Base-by-base conservation (phyloP, 306 rosid genomes). In the Pyrus communis region DNA sequence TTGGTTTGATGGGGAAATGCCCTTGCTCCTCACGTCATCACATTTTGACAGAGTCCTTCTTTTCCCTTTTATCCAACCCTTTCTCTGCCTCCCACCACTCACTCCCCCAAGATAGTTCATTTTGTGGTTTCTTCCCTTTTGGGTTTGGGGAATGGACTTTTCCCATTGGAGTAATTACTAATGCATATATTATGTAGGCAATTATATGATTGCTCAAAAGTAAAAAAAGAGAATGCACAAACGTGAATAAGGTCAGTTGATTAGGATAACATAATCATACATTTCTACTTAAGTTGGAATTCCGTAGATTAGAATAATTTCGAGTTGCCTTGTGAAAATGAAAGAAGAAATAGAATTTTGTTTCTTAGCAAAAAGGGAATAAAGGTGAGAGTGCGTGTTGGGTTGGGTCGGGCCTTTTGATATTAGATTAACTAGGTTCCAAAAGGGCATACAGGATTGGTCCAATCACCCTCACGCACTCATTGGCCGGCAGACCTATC, bases 1-100 rank as follows among this genome's bases (percentile, higher is more conserved):
- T 78, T 23, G 68, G 84, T 73, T 62, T 76, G 70, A 83, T 77
- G 82, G 79, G 81, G 61, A 46, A 46, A 86, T 81, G 84, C 79
- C 71, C 80, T 84, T 85, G 84, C 79, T 74, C 80, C 82, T 85
- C 91, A 83, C 87, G 83, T 85, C 88, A 86, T 84, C 79, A 19
- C 14, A 71, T 46, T 46, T 86, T 85, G 85, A 87, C 85, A 67
- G 61, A 81, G 85, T 81, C 86, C 25, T 65, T 31, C 22, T 58
- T 58, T 22, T 22, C 17, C n/a, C 15, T 22, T 22, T 58, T 22
- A 1, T 17, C 21, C 0, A 49, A 15, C 19, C 3, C 19, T 49
- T 49, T 49, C 54, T 49, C 54, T 49, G 19, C 19, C 54, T 49
- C 54, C 54, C 54, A 46, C 14, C 1, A 13, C 18, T 46, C 54